A percentile compares a stretch with the other conserved stretches of the same genome.
These are phyloP conservation scores for Wickerhamiella australiensis DNA, from an alignment of 805 yeast genomes.

Conservation along the genomic window DNA sequence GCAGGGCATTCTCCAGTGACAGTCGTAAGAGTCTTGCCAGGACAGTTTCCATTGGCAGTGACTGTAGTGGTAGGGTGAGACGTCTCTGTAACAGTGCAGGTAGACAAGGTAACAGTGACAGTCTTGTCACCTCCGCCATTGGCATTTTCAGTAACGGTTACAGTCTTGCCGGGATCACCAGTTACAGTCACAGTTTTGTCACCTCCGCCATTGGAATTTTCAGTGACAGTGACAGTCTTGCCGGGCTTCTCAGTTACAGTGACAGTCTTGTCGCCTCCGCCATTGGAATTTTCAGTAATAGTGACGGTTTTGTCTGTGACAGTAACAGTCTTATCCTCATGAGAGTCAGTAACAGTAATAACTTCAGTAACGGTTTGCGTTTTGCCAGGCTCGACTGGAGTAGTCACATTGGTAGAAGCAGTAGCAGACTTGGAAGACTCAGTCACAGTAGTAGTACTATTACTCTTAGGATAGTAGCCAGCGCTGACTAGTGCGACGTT, in stretches of 20 bases:
- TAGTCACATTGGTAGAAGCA: neutral
- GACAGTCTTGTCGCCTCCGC: neutral
- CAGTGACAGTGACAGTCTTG: neutral
- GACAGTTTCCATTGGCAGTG: too few relatives aligned
- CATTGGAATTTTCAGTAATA: neutral
- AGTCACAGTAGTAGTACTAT: neutral
- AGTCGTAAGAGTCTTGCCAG: too few relatives aligned
- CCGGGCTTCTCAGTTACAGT: neutral
- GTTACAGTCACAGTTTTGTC: neutral
- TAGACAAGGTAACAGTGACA: too few relatives aligned
- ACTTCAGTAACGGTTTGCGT: neutral
- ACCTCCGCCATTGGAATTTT: neutral
- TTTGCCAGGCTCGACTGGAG: too few relatives aligned
- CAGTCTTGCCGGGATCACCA: too few relatives aligned
- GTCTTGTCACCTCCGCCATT: too few relatives aligned
- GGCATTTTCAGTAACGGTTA: too few relatives aligned
- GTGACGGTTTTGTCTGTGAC: neutral
- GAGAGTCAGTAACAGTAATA: neutral
- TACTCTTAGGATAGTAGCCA: neutral
- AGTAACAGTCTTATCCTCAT: neutral
- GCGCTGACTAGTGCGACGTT: constrained; percentile 1
- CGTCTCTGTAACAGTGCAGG: too few relatives aligned
- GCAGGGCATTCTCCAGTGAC: too few relatives aligned
- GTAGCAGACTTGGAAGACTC: neutral
- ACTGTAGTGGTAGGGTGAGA: too few relatives aligned